phyloP scores from a whole-genome alignment of 495 filamentous ascomycete species.

The Alectoria sarmentosa region DNA sequence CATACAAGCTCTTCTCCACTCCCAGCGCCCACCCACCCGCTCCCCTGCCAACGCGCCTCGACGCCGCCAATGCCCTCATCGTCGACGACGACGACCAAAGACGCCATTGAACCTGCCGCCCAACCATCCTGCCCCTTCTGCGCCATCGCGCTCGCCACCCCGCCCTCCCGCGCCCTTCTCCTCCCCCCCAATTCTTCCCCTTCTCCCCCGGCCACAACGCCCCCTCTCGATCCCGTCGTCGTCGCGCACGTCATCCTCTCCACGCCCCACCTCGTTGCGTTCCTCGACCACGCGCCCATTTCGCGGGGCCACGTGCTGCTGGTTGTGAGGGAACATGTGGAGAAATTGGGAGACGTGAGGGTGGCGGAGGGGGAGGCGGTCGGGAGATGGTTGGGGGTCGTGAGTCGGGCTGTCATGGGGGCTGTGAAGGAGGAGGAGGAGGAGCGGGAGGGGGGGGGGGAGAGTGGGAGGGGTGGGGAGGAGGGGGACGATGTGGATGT shows the following conservation, averaged over 20 bases:
- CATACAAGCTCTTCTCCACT: too few species aligned
- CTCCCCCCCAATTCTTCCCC: slow-evolving; percentile 25
- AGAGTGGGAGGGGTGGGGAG: too few species aligned
- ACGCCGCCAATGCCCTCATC: background rate
- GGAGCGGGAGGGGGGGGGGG: slow-evolving; percentile 44
- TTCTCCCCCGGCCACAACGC: slow-evolving; percentile 25
- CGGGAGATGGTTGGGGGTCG: slow-evolving; percentile 63
- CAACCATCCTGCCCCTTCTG: slow-evolving; percentile 57
- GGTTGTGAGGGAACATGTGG: slow-evolving; percentile 60
- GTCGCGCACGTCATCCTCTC: slow-evolving; percentile 64
- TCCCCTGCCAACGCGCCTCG: too few species aligned
- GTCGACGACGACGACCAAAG: too few species aligned
- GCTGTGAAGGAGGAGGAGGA: slow-evolving; percentile 35
- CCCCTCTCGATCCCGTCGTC: slow-evolving; percentile 33
- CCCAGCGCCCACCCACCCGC: too few species aligned
- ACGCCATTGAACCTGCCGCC: slow-evolving; percentile 20
- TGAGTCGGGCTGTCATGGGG: slow-evolving; percentile 62
- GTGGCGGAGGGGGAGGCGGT: slow-evolving; percentile 50
- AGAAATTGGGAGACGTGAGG: slow-evolving; percentile 61
- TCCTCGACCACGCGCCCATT: slow-evolving; percentile 86
- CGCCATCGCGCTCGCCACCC: slow-evolving; percentile 44
- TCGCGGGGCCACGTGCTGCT: slow-evolving; percentile 72
- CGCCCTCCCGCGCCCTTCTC: slow-evolving; percentile 19
- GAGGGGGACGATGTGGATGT: slow-evolving; percentile 36
- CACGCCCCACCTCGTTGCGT: slow-evolving; percentile 65